A percentile compares a stretch with the other conserved stretches of the same genome.
phyloP scores from a whole-genome alignment of 2,329 filamentous ascomycete genomes.

The Calycina herbarum region DNA sequence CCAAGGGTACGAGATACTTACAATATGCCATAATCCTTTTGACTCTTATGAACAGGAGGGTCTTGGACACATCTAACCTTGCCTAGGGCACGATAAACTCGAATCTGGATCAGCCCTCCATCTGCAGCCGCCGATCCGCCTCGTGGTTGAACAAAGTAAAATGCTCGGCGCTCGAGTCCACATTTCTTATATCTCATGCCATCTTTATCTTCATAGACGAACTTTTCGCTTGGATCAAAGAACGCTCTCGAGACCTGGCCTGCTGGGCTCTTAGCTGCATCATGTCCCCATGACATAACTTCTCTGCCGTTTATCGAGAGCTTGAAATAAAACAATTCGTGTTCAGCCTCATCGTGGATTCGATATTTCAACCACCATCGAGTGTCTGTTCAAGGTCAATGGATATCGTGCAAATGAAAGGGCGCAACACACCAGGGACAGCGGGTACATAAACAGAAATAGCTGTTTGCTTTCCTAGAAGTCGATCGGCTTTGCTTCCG shows the following conservation, averaged over 20 bases:
- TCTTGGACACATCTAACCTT: slow-evolving; percentile 45
- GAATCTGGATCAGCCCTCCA: slow-evolving; percentile 56
- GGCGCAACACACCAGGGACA: slow-evolving; percentile 45
- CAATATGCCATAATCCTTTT: slow-evolving; percentile 54
- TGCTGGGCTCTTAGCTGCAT: slow-evolving; percentile 40
- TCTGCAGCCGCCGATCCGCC: slow-evolving; percentile 39
- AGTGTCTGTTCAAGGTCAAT: slow-evolving; percentile 41
- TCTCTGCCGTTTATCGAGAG: slow-evolving; percentile 54
- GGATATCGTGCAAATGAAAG: neutral
- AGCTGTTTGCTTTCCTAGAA: slow-evolving; percentile 40
- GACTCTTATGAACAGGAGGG: slow-evolving; percentile 46
- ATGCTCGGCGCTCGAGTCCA: slow-evolving; percentile 51
- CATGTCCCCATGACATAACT: slow-evolving; percentile 52
- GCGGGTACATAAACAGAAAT: slow-evolving; percentile 60
- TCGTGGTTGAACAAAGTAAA: slow-evolving; percentile 45
- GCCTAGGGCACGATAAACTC: slow-evolving; percentile 52
- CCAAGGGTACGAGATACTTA: slow-evolving; percentile 39
- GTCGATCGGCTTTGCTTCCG: slow-evolving; percentile 32
- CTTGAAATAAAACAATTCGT: slow-evolving; percentile 51
- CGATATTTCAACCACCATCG: slow-evolving; percentile 55
- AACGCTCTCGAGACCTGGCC: slow-evolving; percentile 49
- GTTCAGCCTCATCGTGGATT: slow-evolving; percentile 37
- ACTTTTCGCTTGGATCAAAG: slow-evolving; percentile 48
- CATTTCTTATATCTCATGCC: slow-evolving; percentile 37
- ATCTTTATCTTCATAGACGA: slow-evolving; percentile 42